Conservation (phyloP, 495 filamentous ascomycete genomes). For the Podospora bellae-mahoneyi region DNA sequence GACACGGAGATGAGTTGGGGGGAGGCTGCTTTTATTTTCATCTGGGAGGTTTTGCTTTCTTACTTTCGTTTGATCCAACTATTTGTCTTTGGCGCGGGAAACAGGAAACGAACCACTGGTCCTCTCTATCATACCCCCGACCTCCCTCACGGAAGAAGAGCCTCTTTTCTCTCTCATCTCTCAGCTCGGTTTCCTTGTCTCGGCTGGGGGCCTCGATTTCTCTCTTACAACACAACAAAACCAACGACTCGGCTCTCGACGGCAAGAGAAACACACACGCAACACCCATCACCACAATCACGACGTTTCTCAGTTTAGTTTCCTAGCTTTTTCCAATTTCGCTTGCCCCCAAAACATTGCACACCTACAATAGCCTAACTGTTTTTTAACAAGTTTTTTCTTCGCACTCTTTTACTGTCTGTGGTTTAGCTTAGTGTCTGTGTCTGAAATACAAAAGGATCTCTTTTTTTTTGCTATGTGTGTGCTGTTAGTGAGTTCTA, state of each 20-base stretch:
- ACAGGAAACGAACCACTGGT: background rate
- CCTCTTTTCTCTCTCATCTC: background rate
- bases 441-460: constrained; percentile 24
- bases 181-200: background rate
- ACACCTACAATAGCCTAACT: constrained; percentile 9
- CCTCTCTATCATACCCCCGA: constrained; percentile 10
- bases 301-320: constrained; percentile 10
- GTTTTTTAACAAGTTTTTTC: constrained; percentile 5
- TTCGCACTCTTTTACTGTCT: constrained; percentile 8
- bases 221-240: background rate
- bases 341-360: background rate
- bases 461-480: constrained; percentile 2
- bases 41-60: background rate
- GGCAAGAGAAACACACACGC: constrained; percentile 5
- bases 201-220: background rate
- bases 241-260: background rate
- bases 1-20: background rate
- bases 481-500: background rate
- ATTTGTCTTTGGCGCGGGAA: background rate
- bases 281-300: constrained; percentile 9
- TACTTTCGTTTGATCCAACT: constrained; percentile 7
- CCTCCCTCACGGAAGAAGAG: background rate
- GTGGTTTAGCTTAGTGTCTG: constrained; percentile 23
- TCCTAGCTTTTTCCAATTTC: constrained; percentile 14
- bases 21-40: background rate